These are phyloP conservation scores for Primulina eburnea DNA, from an alignment of 257 asterid genomes.

Conservation along the genomic window DNA sequence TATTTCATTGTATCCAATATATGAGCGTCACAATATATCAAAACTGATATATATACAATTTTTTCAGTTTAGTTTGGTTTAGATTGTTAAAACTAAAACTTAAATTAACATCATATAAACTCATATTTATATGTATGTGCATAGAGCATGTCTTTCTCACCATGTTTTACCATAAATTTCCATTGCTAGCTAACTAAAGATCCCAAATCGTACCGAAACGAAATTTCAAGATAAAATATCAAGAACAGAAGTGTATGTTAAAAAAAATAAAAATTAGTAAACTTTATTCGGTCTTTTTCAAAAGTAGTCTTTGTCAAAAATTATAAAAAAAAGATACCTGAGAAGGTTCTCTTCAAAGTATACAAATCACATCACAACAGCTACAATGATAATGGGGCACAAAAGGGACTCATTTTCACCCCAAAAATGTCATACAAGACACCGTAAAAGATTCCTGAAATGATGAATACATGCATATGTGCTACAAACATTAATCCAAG, in stretches of 20 bases:
- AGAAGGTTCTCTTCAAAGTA: slow-evolving; percentile 42
- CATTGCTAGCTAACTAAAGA: no score
- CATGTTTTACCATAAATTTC: no score
- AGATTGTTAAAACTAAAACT: no score
- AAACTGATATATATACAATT: no score
- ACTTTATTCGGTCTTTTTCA: slow-evolving; percentile 24
- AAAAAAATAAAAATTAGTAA: background rate
- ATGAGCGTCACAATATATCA: no score
- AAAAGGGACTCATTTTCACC: slow-evolving; percentile 34
- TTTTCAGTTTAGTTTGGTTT: no score
- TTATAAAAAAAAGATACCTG: slow-evolving; percentile 34
- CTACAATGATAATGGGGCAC: slow-evolving; percentile 34
- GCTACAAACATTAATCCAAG: slow-evolving; percentile 29
- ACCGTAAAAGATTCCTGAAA: slow-evolving; percentile 35
- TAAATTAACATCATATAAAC: no score
- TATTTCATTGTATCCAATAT: no score
- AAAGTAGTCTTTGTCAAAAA: slow-evolving; percentile 17
- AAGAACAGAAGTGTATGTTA: background rate
- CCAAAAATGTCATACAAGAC: slow-evolving; percentile 30
- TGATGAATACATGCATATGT: slow-evolving; percentile 37
- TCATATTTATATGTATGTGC: no score
- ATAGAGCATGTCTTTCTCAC: no score
- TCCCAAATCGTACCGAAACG: no score
- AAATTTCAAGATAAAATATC: background rate
- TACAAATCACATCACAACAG: slow-evolving; percentile 34